Conservation (phyloP, 2,329 filamentous ascomycete genomes). For the Fusarium paranaense region DNA sequence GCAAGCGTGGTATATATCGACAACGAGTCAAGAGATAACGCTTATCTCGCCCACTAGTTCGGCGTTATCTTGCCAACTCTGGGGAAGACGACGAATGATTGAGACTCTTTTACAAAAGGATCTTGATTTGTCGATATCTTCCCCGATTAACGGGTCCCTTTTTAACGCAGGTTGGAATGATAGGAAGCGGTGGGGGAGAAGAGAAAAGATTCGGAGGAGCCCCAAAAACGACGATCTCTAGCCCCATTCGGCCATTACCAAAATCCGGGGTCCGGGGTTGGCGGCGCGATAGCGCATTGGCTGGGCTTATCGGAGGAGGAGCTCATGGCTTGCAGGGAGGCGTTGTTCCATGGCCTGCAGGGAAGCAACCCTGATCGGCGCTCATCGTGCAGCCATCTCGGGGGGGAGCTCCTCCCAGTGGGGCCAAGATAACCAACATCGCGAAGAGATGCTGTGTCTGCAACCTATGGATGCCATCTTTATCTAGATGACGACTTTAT, state of each 20-base stretch:
- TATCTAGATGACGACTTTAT: not conserved
- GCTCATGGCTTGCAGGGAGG: constrained; percentile 2
- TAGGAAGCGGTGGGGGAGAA: not conserved
- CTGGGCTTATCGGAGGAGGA: constrained; percentile 20
- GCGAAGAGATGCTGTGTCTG: not conserved
- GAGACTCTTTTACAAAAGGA: constrained; percentile 2
- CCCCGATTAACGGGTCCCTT: not conserved
- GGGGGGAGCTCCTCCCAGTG: constrained; percentile 23
- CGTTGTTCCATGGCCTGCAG: constrained; percentile 1
- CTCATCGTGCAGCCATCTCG: not conserved
- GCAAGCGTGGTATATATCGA: constrained; percentile 10
- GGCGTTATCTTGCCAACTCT: not conserved
- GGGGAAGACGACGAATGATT: not conserved
- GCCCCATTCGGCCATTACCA: not conserved
- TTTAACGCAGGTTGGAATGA: not conserved
- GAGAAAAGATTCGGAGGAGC: constrained; percentile 3
- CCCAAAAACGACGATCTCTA: constrained; percentile 1
- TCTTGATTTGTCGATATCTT: not conserved
- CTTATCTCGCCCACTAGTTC: constrained; percentile 7
- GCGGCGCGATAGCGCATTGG: not conserved
- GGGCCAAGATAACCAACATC: not conserved
- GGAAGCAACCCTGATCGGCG: not conserved
- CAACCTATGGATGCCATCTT: not conserved
- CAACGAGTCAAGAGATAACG: constrained; percentile 3
- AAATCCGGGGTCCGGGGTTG: constrained; percentile 16